Conservation (phyloP, 1,284 basidiomycete genomes). For the Rhodotorula sp. region DNA sequence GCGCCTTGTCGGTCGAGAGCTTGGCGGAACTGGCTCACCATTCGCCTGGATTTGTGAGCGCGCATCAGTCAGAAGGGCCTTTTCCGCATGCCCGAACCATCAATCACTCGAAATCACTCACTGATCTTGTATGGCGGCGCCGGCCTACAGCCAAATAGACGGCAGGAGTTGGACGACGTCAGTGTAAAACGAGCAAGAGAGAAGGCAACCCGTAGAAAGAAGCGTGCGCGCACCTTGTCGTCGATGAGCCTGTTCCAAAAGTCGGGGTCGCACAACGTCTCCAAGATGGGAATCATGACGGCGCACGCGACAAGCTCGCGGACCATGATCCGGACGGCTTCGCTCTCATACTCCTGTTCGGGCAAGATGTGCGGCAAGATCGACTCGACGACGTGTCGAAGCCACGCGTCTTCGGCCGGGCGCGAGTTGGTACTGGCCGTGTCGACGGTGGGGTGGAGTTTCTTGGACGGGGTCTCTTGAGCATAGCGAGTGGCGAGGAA, state of each 20-base stretch:
- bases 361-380: constrained; percentile 73
- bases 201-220: no score
- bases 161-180: not conserved
- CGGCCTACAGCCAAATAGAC: constrained; percentile 59
- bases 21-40: constrained; percentile 56
- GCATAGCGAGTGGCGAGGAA: constrained; percentile 76
- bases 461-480: constrained; percentile 45
- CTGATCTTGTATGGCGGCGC: constrained; percentile 86
- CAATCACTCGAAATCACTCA: constrained; percentile 46
- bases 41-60: constrained; percentile 44
- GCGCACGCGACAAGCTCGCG: constrained; percentile 81
- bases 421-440: constrained; percentile 82
- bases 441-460: constrained; percentile 74
- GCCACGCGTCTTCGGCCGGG: constrained; percentile 82
- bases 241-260: constrained; percentile 94
- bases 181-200: no score
- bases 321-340: constrained; percentile 67
- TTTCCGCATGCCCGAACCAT: not conserved
- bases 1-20: constrained; percentile 50
- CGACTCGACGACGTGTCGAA: constrained; percentile 67
- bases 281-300: constrained; percentile 80
- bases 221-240: constrained; percentile 64
- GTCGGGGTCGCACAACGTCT: constrained; percentile 89
- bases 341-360: constrained; percentile 67
- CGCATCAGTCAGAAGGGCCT: not conserved